These are phyloP conservation scores for Aristolochia contorta DNA, from an alignment of 164 flowering plant species.

Conservation along the genomic window DNA sequence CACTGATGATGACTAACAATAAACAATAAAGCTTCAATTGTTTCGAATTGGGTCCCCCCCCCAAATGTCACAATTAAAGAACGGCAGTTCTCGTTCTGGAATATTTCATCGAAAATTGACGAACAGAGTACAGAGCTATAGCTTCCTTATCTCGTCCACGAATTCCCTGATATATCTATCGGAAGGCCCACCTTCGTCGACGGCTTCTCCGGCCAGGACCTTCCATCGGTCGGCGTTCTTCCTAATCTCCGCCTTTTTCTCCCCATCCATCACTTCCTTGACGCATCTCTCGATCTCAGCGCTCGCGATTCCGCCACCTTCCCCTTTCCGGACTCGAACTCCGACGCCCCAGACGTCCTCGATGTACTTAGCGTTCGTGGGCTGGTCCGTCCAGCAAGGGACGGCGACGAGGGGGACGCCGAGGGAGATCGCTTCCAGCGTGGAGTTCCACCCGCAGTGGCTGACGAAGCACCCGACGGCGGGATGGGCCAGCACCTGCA, in stretches of 20 bases:
- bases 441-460: conserved; percentile 21
- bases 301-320: conserved; percentile 12
- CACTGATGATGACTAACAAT: no score
- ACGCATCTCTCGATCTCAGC: conserved; percentile 13
- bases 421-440: conserved; percentile 12
- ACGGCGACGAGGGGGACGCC: conserved; percentile 17
- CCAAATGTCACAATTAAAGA: no score
- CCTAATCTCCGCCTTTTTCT: conserved; percentile 7
- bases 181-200: conserved; percentile 18
- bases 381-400: conserved; percentile 18
- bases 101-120: no score
- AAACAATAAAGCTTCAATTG: no score
- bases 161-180: conserved; percentile 13
- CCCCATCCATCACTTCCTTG: conserved; percentile 16
- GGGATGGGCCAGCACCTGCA: conserved; percentile 17
- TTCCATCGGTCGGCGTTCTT: conserved; percentile 10
- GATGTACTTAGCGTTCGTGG: conserved; percentile 15
- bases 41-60: no score
- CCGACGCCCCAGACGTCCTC: conserved; percentile 20
- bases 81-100: no score
- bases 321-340: conserved; percentile 11
- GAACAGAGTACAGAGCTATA: no score
- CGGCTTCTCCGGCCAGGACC: conserved; percentile 15
- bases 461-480: conserved; percentile 24
- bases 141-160: conserved; percentile 8